Conservation (phyloP, 305 asterid genomes). For the Rubia balearica region DNA sequence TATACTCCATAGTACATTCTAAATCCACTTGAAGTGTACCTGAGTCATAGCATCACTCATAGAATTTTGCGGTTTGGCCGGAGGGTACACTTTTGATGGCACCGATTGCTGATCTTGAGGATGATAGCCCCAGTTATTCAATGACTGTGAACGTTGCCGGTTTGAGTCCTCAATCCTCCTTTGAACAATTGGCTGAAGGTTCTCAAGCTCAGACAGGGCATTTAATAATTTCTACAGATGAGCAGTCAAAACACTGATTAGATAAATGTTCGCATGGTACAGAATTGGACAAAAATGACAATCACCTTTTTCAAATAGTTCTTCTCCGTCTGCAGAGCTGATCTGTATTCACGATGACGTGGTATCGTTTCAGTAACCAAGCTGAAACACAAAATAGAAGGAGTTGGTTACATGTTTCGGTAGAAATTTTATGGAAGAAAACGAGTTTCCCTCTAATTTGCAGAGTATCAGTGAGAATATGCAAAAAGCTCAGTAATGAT, state of each 20-base stretch:
- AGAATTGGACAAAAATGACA: constrained; percentile 6
- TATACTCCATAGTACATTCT: constrained; percentile 2
- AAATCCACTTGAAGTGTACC: constrained; percentile 32
- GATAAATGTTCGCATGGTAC: constrained; percentile 5
- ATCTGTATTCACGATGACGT: constrained; percentile 69
- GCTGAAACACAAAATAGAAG: constrained; percentile 41
- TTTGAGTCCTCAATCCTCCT: constrained; percentile 56
- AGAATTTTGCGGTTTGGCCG: constrained; percentile 37
- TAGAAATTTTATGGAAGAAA: constrained; percentile 7
- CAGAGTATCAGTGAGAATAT: background rate
- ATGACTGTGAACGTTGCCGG: constrained; percentile 35
- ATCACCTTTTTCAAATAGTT: constrained; percentile 52
- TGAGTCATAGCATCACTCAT: constrained; percentile 33
- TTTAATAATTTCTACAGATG: constrained; percentile 45
- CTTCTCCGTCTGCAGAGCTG: constrained; percentile 50
- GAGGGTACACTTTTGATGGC: constrained; percentile 41
- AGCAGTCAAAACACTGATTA: constrained; percentile 9
- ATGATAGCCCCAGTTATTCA: constrained; percentile 31
- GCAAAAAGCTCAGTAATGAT: background rate
- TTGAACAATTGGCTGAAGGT: constrained; percentile 71
- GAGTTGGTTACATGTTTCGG: constrained; percentile 15
- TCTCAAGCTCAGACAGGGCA: constrained; percentile 80
- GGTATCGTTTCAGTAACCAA: constrained; percentile 96
- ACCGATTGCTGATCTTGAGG: constrained; percentile 32
- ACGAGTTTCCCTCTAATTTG: background rate